phyloP scores from a whole-genome alignment of 1,284 basidiomycete species.

The Irpex lacteus region DNA sequence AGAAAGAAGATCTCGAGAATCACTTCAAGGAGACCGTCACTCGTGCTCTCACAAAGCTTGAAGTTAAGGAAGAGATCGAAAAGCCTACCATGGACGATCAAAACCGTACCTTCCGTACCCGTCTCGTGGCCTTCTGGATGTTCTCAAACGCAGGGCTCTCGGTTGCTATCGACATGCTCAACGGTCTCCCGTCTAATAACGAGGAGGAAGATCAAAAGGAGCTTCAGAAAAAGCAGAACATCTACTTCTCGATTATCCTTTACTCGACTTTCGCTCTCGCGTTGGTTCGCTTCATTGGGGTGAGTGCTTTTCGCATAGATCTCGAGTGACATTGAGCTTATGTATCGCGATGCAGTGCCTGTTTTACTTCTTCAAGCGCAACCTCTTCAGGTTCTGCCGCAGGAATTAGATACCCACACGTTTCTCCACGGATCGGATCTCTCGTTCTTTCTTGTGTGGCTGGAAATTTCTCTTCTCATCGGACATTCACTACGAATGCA shows the following conservation, averaged over 20 bases:
- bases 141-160: slow-evolving; percentile 78
- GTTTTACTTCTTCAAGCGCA: slow-evolving; percentile 81
- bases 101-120: slow-evolving; percentile 93
- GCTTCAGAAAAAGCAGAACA: slow-evolving; percentile 64
- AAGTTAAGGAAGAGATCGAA: slow-evolving; percentile 67
- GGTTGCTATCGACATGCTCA: slow-evolving; percentile 82
- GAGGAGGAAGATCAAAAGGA: slow-evolving; percentile 40
- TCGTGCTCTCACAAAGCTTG: slow-evolving; percentile 84
- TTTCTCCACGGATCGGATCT: not conserved
- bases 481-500: not conserved
- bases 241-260: slow-evolving; percentile 82
- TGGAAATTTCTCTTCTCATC: not conserved
- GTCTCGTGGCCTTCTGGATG: slow-evolving; percentile 86
- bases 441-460: not conserved
- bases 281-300: slow-evolving; percentile 79
- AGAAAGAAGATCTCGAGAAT: slow-evolving; percentile 89
- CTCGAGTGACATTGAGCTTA: slow-evolving; percentile 5
- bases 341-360: slow-evolving; percentile 52
- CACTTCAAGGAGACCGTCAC: slow-evolving; percentile 93
- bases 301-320: slow-evolving; percentile 40
- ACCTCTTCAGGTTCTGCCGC: slow-evolving; percentile 80
- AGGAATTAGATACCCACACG: slow-evolving; percentile 47
- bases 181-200: slow-evolving; percentile 59
- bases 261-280: slow-evolving; percentile 88
- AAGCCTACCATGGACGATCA: slow-evolving; percentile 89